Percentiles rank a stretch among this genome's conserved stretches.
These are phyloP conservation scores for Casaregolazyma lundiana DNA, from an alignment of 1,139 yeast species.

Conservation along the genomic window DNA sequence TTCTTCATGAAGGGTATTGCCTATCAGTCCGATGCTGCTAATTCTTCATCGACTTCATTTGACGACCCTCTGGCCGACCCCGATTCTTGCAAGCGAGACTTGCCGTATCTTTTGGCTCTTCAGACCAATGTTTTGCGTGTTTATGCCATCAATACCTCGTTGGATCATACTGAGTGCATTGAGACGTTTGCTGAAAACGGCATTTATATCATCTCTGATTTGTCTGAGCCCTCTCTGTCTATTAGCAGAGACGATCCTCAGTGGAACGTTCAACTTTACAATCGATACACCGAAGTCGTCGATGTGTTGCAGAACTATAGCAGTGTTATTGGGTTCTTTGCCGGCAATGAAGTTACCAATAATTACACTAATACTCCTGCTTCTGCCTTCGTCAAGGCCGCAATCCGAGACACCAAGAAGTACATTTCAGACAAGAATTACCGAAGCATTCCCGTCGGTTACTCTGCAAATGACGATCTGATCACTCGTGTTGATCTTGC, in stretches of 20 bases:
- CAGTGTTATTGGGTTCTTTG: conserved; percentile 88
- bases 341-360: conserved; percentile 91
- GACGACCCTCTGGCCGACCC: conserved; percentile 70
- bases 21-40: conserved; percentile 51
- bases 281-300: conserved; percentile 55
- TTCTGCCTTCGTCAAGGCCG: conserved; percentile 73
- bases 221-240: conserved; percentile 77
- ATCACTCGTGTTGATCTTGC: conserved; percentile 48
- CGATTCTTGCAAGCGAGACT: conserved; percentile 69
- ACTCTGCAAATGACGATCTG: conserved; percentile 95
- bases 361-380: conserved; percentile 69
- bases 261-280: conserved; percentile 46
- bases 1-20: conserved; percentile 80
- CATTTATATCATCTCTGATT: conserved; percentile 83
- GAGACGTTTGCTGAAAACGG: conserved; percentile 86
- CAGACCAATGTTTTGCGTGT: conserved; percentile 82
- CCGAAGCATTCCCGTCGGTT: conserved; percentile 84
- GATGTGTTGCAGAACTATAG: conserved; percentile 75
- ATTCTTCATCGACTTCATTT: conserved; percentile 44
- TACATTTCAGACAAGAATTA: conserved; percentile 59
- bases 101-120: conserved; percentile 59
- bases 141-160: conserved; percentile 76
- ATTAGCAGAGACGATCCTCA: conserved; percentile 79
- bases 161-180: conserved; percentile 88
- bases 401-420: conserved; percentile 75